These are phyloP conservation scores for Inonotus obliquus DNA, from an alignment of 1,284 basidiomycete genomes.

Conservation along the genomic window DNA sequence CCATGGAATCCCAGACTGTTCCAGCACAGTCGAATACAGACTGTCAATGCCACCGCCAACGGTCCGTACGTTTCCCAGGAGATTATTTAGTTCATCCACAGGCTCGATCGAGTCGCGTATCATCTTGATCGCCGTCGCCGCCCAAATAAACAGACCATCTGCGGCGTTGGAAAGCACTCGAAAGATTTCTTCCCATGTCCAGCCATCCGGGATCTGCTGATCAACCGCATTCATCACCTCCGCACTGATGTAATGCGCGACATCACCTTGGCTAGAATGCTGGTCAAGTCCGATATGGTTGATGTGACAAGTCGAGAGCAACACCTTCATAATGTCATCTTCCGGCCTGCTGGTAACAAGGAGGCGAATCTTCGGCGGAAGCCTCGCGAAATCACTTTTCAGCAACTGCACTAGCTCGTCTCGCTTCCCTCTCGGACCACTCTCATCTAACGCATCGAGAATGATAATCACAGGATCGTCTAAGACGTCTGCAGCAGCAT, in stretches of 20 bases:
- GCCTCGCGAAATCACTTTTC: background rate
- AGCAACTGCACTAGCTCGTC: background rate
- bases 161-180: background rate
- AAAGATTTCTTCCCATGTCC: too few species aligned
- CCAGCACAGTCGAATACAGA: background rate
- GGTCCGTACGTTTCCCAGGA: background rate
- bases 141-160: conserved; percentile 5
- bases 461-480: background rate
- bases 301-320: background rate
- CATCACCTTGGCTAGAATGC: background rate
- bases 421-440: background rate
- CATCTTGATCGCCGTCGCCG: background rate
- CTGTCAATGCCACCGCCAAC: background rate
- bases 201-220: too few species aligned
- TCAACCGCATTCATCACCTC: background rate
- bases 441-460: background rate
- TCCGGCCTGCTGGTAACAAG: background rate
- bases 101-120: background rate
- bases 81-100: background rate
- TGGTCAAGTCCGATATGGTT: background rate
- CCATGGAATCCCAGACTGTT: background rate
- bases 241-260: background rate
- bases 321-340: background rate
- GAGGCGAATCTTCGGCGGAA: background rate
- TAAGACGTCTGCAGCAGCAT: rapidly evolving